Base-by-base conservation (phyloP, 2,329 filamentous ascomycete genomes). In the Fusarium coicis region DNA sequence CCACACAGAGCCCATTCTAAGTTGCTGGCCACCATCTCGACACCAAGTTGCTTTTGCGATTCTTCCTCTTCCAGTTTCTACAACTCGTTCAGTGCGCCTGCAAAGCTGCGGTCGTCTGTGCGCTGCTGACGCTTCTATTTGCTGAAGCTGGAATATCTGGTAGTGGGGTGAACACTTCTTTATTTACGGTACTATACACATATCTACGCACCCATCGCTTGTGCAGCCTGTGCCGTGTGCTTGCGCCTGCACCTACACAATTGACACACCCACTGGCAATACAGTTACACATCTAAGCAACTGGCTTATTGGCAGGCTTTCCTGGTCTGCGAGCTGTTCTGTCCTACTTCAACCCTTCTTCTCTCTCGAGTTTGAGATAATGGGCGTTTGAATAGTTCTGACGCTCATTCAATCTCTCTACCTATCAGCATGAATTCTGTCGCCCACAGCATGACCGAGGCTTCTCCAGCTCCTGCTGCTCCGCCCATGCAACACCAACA, bases 401-500 rank as follows among this genome's bases (percentile, higher is more conserved):
- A 50, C 66, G 63, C 66, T 68, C 66, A 47, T 61, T 58, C 37
- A 39, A 72, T 46, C 50, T 63, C 66, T 52, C 36, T 53, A 58
- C 62, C 60, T 63, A 36, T 60, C 65, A 76, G 77, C 71, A 84
- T 84, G 83, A 83, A 83, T 76, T 79, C 82, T 58, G 68, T 71
- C 75, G 78, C 80, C 60, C 82, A 82, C 49, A 83, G 78, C 74
- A 77, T 84, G 72, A 76, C 78, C 63, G 81, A 83, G 67, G 70
- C 76, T 69, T 68, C 70, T 67, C 68, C 73, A 71, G 67, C 60
- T 67, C 36, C 72, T 34, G 39, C 52, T 52, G 60, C 67, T 62
- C 74, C 69, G 44, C 63, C 74, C 54, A 70, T 75, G 23, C 49
- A 69, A 58, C 34, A 53, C 65, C 75, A 77, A 26, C 26, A 53